Conservation (phyloP, 2,329 filamentous ascomycete species). For the Elsinoe arachidis region DNA sequence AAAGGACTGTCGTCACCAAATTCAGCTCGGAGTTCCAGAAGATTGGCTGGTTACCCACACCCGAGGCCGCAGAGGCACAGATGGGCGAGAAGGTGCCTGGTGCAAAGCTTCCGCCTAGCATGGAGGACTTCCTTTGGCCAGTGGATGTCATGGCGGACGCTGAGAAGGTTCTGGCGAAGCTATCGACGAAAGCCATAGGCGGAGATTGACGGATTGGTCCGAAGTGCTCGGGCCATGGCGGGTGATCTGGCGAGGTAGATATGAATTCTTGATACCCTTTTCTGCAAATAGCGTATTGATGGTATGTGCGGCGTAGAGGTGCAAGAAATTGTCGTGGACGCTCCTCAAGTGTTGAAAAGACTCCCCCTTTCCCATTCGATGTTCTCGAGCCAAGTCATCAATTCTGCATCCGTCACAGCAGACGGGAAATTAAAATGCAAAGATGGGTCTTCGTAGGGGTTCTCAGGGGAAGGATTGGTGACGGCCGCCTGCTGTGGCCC, state of each 20-base stretch:
- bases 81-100: neutral
- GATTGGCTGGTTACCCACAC: neutral
- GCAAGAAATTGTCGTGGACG: neutral
- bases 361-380: slow-evolving; percentile 35
- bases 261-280: neutral
- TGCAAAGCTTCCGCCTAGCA: neutral
- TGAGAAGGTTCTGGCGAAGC: neutral
- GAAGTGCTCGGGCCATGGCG: neutral
- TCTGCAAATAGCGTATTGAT: neutral
- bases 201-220: neutral
- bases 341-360: slow-evolving; percentile 17
- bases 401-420: slow-evolving; percentile 34
- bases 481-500: slow-evolving; percentile 19
- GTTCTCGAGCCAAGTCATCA: slow-evolving; percentile 37
- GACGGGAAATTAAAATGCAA: slow-evolving; percentile 27
- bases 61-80: neutral
- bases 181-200: neutral
- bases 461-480: slow-evolving; percentile 5
- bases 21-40: neutral
- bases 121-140: slow-evolving; percentile 10
- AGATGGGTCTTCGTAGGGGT: slow-evolving; percentile 21
- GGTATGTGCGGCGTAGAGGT: too few relatives aligned
- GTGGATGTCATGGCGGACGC: slow-evolving; percentile 9
- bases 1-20: slow-evolving; percentile 1
- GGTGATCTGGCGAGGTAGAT: neutral